Evolutionary conservation across 371 early-diverging fungal genomes (phyloP).

Genomic region (Mucor plumbeus): DNA sequence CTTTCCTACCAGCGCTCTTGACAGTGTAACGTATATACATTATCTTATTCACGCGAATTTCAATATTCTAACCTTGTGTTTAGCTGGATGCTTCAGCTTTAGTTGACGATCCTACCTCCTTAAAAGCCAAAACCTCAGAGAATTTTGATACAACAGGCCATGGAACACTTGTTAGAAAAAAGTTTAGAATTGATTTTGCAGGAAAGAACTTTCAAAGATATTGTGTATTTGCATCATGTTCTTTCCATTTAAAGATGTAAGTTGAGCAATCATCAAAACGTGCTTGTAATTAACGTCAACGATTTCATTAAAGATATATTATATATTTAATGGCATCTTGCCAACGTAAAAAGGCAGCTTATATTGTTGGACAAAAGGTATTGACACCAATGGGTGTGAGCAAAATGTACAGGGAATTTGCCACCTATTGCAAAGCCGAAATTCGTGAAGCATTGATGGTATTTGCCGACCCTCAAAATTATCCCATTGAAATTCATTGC

Average conservation of each 20-base stretch:
- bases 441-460: constrained; percentile 57
- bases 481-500: constrained; percentile 79
- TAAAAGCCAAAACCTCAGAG: neutral
- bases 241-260: constrained; percentile 45
- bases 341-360: constrained; percentile 51
- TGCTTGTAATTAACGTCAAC: too few relatives aligned
- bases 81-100: constrained; percentile 7
- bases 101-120: neutral
- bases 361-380: constrained; percentile 54
- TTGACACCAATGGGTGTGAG: constrained; percentile 62
- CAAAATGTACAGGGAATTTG: constrained; percentile 64
- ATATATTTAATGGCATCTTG: constrained; percentile 35
- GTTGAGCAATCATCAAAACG: neutral
- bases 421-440: constrained; percentile 59
- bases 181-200: constrained; percentile 48
- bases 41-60: neutral
- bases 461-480: constrained; percentile 59
- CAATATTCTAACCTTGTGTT: neutral
- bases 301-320: constrained; percentile 20
- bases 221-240: constrained; percentile 44
- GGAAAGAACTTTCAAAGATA: constrained; percentile 51
- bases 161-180: constrained; percentile 28
- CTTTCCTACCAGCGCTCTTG: constrained; percentile 34
- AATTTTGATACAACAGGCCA: constrained; percentile 16
- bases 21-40: constrained; percentile 17